Evolutionary conservation across 73 alveolate genomes (phyloP).

Genomic region (Diophrys appendiculata): DNA sequence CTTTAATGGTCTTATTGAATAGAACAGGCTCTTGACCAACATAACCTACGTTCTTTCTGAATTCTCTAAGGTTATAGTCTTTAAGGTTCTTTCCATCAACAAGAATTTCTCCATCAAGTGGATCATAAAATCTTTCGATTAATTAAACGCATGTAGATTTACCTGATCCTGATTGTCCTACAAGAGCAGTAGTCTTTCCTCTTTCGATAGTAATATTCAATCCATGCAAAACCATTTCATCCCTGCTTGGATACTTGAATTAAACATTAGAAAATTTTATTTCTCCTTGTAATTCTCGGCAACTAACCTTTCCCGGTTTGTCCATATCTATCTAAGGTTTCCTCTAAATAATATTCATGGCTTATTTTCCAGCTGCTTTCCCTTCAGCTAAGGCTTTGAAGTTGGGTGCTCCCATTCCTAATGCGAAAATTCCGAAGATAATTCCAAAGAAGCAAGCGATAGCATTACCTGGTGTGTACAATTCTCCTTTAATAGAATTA

Average conservation of each 20-base stretch:
- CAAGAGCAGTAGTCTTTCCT: constrained; percentile 82
- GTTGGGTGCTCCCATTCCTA: constrained; percentile 78
- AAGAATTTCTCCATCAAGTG: constrained; percentile 55
- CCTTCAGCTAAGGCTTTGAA: constrained; percentile 74
- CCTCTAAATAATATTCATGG: constrained; percentile 68
- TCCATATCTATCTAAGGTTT: constrained; percentile 54
- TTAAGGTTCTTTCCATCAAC: constrained; percentile 78
- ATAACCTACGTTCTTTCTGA: constrained; percentile 47
- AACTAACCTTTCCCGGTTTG: constrained; percentile 9
- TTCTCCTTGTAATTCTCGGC: constrained; percentile 54
- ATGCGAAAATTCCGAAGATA: constrained; percentile 73
- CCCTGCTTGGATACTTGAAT: constrained; percentile 67
- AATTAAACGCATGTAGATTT: constrained; percentile 72
- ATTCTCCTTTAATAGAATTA: constrained; percentile 37
- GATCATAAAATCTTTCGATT: constrained; percentile 78
- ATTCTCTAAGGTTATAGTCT: constrained; percentile 59
- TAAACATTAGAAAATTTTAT: constrained; percentile 66
- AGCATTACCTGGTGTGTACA: constrained; percentile 73
- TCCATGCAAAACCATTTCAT: constrained; percentile 59
- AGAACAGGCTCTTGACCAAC: constrained; percentile 62
- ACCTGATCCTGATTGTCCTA: constrained; percentile 93
- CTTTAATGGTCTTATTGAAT: constrained; percentile 77
- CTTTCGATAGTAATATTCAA: constrained; percentile 51
- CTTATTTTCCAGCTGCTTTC: constrained; percentile 62
- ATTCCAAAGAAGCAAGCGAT: constrained; percentile 73